phyloP scores from a whole-genome alignment of 371 early-diverging fungal species.

The Chytridium lagenaria region DNA sequence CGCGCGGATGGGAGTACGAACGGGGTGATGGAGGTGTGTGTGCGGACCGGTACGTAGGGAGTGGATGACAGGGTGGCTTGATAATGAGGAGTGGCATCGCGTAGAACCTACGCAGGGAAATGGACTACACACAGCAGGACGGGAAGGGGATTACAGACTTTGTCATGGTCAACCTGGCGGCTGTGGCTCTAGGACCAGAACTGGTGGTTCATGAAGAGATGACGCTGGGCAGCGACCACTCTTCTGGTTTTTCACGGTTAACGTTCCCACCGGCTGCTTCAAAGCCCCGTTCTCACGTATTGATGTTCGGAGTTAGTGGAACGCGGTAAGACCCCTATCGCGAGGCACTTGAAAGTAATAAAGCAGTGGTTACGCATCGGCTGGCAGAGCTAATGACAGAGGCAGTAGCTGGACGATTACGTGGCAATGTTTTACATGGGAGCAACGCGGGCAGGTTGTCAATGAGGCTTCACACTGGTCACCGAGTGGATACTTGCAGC shows the following conservation, averaged over 20 bases:
- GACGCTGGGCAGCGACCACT: background rate
- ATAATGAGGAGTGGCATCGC: background rate
- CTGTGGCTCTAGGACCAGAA: background rate
- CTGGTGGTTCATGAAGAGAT: background rate
- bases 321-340: background rate
- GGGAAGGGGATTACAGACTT: slow-evolving; percentile 1
- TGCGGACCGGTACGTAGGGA: background rate
- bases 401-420: no score
- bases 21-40: background rate
- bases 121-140: background rate
- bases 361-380: background rate
- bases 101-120: background rate
- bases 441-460: background rate
- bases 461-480: background rate
- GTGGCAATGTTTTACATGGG: no score
- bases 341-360: background rate
- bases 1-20: background rate
- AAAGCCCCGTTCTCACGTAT: background rate
- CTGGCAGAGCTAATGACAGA: background rate
- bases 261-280: slow-evolving; percentile 1
- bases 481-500: background rate
- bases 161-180: background rate
- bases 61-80: background rate
- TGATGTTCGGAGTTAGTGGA: background rate
- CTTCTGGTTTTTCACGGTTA: background rate